A percentile compares a stretch with the other conserved stretches of the same genome.
Conservation (phyloP, 2,329 filamentous ascomycete species). For the Diaporthe helianthi region DNA sequence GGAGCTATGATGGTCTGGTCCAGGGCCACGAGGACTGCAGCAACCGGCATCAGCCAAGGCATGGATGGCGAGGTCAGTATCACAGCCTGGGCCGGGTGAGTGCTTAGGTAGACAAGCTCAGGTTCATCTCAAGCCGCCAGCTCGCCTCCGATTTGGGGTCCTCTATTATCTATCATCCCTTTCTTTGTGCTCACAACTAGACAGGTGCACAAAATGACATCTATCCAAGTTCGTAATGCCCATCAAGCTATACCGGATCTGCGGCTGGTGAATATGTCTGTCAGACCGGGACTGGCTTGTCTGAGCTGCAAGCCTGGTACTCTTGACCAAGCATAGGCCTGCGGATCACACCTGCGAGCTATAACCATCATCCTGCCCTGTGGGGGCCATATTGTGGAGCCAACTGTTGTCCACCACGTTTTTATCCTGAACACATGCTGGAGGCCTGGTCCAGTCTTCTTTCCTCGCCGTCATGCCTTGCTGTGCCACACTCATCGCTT, state of each 20-base stretch:
- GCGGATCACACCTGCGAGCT: too few species aligned
- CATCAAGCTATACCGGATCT: background rate
- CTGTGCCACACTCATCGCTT: background rate
- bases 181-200: background rate
- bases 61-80: slow-evolving; percentile 52
- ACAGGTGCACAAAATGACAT: background rate
- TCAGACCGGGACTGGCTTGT: background rate
- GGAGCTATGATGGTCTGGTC: slow-evolving; percentile 62
- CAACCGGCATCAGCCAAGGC: background rate
- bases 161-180: background rate
- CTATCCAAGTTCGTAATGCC: background rate
- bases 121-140: slow-evolving; percentile 29
- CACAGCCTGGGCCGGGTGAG: slow-evolving; percentile 47
- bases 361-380: background rate
- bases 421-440: background rate
- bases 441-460: background rate
- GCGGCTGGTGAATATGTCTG: too few species aligned
- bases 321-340: background rate
- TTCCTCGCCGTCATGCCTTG: background rate
- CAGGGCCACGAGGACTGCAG: slow-evolving; percentile 55
- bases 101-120: slow-evolving; percentile 46
- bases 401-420: background rate
- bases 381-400: too few species aligned
- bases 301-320: background rate
- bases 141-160: too few species aligned